Evolutionary conservation across 2,329 filamentous ascomycete genomes (phyloP), one percentile per base, ranked within the genome.

Genomic region (Chaetomiaceae sp.): DNA sequence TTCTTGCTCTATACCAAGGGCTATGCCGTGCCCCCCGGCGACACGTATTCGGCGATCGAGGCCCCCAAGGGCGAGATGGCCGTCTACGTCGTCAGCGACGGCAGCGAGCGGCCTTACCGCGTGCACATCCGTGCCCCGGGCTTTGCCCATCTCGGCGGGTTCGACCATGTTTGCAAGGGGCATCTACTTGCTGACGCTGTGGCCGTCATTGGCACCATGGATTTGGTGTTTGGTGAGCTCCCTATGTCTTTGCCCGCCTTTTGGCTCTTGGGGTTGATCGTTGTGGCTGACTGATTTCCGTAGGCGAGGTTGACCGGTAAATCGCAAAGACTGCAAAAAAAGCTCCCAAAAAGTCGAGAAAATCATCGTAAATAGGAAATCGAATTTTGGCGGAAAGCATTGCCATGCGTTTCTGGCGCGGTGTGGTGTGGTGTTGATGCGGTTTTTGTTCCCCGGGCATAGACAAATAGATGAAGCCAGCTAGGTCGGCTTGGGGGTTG

Each of bases 1-100:
- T 99, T 99, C 81, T 76, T 99, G 61, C 85, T 99, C 49, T 99
- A 92, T 79, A 97, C 91, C 72, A 99, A 99, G 82, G 94, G 94
- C 55, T 99, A 99, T 74, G 82, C 90, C 40, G 94, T 99, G 4
- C 94, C 94, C 38, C 94, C 95, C 7, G 95, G 94, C 58, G 94
- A 99, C 79, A 99, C 94, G 5, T 99, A 99, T 79, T 91, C 87
- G 42, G 92, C 87, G 58, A 99, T 99, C 61, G 94, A 99, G 79
- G 94, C 95, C n/a, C 94, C 94, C 56, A 99, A 99, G 86, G 94
- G 94, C 65, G 94, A 99, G 78, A 99, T 99, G 94, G 94, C 87
- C 70, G 94, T 99, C 40, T 99, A 87, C 70, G 76, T 99, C 47
- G 94, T 99, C 66, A 95, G 89, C 69, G 94, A 99, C 69, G 94